phyloP scores from a whole-genome alignment of 2,329 filamentous ascomycete species.

The Alternaria sp. region DNA sequence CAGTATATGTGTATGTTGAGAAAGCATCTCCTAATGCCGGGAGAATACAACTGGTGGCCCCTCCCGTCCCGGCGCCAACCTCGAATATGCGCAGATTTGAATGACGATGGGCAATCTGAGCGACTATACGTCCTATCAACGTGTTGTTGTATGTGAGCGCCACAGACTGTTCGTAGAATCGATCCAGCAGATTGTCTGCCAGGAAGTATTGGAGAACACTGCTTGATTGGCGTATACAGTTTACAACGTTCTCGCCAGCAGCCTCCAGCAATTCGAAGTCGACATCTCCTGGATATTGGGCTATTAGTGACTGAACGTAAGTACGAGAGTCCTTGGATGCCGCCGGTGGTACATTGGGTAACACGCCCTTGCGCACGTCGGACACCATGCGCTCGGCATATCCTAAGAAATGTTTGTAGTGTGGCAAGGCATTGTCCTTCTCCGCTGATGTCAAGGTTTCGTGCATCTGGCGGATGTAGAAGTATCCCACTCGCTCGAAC shows the following conservation, averaged over 20 bases:
- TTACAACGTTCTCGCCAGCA: conserved; percentile 15
- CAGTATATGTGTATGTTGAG: conserved; percentile 31
- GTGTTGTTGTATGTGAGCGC: conserved; percentile 6
- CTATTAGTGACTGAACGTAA: conserved; percentile 13
- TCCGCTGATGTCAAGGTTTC: conserved; percentile 3
- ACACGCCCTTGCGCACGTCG: conserved; percentile 2
- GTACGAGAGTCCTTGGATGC: conserved; percentile 12
- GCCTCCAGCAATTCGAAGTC: conserved; percentile 17
- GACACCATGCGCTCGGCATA: conserved; percentile 17
- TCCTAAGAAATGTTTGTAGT: conserved; percentile 10
- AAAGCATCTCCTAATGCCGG: conserved; percentile 1
- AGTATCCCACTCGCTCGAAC: conserved; percentile 14
- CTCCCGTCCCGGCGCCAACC: conserved; percentile 26
- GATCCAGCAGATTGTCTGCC: conserved; percentile 21
- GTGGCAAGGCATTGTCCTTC: conserved; percentile 10
- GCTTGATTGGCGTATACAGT: conserved; percentile 8
- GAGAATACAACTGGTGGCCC: conserved; percentile 4
- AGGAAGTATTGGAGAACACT: conserved; percentile 23
- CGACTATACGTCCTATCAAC: conserved; percentile 7
- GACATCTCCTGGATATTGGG: conserved; percentile 4
- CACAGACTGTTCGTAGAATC: conserved; percentile 22
- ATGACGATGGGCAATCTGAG: conserved; percentile 27
- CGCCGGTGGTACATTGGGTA: conserved; percentile 1
- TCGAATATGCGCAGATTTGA: conserved; percentile 7
- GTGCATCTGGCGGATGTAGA: conserved; percentile 14